A percentile compares a stretch with the other conserved stretches of the same genome.
Evolutionary conservation across 2,329 filamentous ascomycete species (phyloP).

Genomic region (Shiraia bambusicola): DNA sequence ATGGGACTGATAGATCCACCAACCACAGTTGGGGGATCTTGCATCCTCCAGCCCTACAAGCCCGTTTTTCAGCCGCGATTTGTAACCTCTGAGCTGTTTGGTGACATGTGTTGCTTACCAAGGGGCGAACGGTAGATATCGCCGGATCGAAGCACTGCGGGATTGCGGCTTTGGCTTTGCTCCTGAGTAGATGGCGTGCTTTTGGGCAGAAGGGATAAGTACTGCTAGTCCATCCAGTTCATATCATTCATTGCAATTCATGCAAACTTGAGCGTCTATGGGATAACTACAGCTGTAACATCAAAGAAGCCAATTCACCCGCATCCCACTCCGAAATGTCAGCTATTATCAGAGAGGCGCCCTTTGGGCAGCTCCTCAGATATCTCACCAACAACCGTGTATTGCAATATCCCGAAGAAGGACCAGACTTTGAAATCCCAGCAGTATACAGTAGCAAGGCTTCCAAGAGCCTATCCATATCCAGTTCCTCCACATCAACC

Average conservation of each 20-base stretch:
- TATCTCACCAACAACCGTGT: slow-evolving; percentile 55
- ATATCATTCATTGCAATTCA: too few relatives aligned
- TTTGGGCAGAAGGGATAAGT: too few relatives aligned
- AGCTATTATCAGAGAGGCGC: slow-evolving; percentile 56
- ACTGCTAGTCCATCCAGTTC: too few relatives aligned
- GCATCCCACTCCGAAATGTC: slow-evolving; percentile 22
- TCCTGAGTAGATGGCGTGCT: too few relatives aligned
- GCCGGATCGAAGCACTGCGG: neutral
- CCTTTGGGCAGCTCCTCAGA: slow-evolving; percentile 61
- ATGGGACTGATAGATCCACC: too few relatives aligned
- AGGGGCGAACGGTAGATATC: too few relatives aligned
- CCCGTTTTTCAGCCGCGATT: neutral
- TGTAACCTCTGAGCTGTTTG: neutral
- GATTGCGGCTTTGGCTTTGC: too few relatives aligned
- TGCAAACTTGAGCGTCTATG: too few relatives aligned
- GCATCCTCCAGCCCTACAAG: too few relatives aligned
- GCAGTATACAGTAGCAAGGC: slow-evolving; percentile 39
- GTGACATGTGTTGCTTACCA: neutral
- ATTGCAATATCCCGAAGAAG: slow-evolving; percentile 63
- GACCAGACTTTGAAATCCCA: slow-evolving; percentile 56
- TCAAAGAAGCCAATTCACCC: too few relatives aligned
- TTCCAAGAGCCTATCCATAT: slow-evolving; percentile 15
- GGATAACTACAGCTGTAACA: too few relatives aligned
- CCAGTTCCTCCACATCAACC: slow-evolving; percentile 5
- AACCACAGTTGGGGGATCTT: too few relatives aligned